These are phyloP conservation scores for Paramecium primaurelia DNA, from an alignment of 73 alveolate genomes.

Conservation along the genomic window DNA sequence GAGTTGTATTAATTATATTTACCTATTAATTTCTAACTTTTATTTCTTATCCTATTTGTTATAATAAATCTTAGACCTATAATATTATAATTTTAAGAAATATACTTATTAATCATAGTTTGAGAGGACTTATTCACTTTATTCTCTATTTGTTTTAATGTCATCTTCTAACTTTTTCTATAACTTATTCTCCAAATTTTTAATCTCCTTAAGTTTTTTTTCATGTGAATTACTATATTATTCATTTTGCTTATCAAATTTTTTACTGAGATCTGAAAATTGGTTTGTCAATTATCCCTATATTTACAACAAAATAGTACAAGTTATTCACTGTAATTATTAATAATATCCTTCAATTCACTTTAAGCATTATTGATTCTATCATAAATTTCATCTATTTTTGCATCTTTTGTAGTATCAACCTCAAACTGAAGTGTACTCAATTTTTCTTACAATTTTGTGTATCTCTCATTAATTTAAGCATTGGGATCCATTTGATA, in stretches of 20 bases:
- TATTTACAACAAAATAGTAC: background rate
- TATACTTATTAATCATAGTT: slow-evolving; percentile 1
- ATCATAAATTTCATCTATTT: slow-evolving; percentile 11
- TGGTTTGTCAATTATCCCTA: background rate
- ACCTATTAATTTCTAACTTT: background rate
- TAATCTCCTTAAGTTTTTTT: background rate
- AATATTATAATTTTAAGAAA: background rate
- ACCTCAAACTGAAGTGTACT: background rate
- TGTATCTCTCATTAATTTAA: slow-evolving; percentile 1
- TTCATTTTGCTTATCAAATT: background rate
- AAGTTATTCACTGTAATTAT: background rate
- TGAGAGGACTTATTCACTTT: background rate
- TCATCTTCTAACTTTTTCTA: slow-evolving; percentile 12
- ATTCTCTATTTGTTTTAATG: background rate
- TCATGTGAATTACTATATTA: background rate
- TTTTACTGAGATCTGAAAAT: background rate
- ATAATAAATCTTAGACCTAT: background rate
- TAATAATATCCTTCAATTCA: background rate
- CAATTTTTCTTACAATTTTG: slow-evolving; percentile 2
- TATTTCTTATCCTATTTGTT: background rate
- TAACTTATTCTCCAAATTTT: background rate
- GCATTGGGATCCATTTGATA: slow-evolving; percentile 21
- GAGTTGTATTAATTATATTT: background rate
- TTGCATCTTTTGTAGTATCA: slow-evolving; percentile 30
- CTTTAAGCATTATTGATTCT: background rate